Conservation (phyloP, 2,329 filamentous ascomycete species). For the Huntiella abstrusa region DNA sequence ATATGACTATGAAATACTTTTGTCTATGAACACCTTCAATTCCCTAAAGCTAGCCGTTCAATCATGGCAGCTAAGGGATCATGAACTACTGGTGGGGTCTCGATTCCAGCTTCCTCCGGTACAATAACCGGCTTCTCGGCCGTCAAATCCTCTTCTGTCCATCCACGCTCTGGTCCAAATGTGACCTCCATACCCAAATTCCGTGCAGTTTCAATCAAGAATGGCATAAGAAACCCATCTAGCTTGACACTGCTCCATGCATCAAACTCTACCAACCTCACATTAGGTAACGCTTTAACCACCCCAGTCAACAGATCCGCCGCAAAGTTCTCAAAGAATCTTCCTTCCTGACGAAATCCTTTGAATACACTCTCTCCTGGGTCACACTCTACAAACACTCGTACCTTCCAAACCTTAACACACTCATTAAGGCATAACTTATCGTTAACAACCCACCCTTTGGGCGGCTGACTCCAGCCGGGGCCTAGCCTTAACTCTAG, state of each 20-base stretch:
- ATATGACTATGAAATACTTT: background rate
- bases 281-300: constrained; percentile 34
- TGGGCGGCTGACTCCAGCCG: constrained; percentile 51
- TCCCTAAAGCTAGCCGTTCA: background rate
- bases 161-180: constrained; percentile 51
- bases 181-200: constrained; percentile 32
- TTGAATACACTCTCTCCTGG: constrained; percentile 48
- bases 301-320: constrained; percentile 36
- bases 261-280: constrained; percentile 48
- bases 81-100: background rate
- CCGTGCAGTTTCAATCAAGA: constrained; percentile 33
- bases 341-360: constrained; percentile 45
- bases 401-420: constrained; percentile 36
- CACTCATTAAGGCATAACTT: constrained; percentile 46
- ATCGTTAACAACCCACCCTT: constrained; percentile 48
- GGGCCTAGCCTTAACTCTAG: constrained; percentile 55
- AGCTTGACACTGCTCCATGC: constrained; percentile 47
- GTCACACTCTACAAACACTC: constrained; percentile 54
- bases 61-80: background rate
- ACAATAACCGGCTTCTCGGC: background rate
- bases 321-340: constrained; percentile 54
- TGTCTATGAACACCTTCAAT: background rate
- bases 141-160: constrained; percentile 28
- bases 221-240: constrained; percentile 43
- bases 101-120: background rate